Percentiles rank a stretch among this genome's conserved stretches.
Evolutionary conservation across 352 stramenopile genomes (phyloP).

Genomic region (Globisporangium sylvaticum): DNA sequence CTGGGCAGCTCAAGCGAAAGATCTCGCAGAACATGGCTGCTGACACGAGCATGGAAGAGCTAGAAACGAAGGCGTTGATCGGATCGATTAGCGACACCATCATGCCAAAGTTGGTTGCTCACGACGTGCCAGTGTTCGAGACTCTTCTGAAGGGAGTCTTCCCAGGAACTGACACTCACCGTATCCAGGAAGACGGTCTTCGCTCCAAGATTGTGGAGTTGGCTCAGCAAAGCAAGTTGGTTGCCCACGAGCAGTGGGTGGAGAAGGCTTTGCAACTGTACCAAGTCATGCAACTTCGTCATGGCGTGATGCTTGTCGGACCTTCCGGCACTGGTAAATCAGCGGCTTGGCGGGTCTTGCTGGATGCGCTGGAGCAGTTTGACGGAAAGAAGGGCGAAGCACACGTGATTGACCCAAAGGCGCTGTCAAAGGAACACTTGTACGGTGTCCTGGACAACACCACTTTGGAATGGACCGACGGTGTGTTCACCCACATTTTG

Average conservation of each 20-base stretch:
- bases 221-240: conserved; percentile 85
- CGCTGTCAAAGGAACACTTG: conserved; percentile 97
- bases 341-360: conserved; percentile 90
- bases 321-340: conserved; percentile 97
- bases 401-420: conserved; percentile 99
- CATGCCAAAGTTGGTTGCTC: conserved; percentile 97
- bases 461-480: conserved; percentile 99
- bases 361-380: conserved; percentile 92
- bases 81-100: conserved; percentile 98
- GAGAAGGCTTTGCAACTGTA: conserved; percentile 99
- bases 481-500: conserved; percentile 97
- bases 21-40: conserved; percentile 39
- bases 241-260: conserved; percentile 91
- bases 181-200: conserved; percentile 87
- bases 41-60: conserved; percentile 46
- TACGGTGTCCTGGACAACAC: conserved; percentile 99
- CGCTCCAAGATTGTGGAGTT: conserved; percentile 89
- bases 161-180: conserved; percentile 84
- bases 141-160: conserved; percentile 97
- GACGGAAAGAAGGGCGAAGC: conserved; percentile 96
- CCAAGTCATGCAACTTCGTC: conserved; percentile 95
- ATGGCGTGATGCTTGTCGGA: conserved; percentile 99
- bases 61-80: conserved; percentile 95
- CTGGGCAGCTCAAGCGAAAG: conserved; percentile 97
- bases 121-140: conserved; percentile 96